Evolutionary conservation across 805 yeast genomes (phyloP).

Genomic region (Metschnikowia lachancei): DNA sequence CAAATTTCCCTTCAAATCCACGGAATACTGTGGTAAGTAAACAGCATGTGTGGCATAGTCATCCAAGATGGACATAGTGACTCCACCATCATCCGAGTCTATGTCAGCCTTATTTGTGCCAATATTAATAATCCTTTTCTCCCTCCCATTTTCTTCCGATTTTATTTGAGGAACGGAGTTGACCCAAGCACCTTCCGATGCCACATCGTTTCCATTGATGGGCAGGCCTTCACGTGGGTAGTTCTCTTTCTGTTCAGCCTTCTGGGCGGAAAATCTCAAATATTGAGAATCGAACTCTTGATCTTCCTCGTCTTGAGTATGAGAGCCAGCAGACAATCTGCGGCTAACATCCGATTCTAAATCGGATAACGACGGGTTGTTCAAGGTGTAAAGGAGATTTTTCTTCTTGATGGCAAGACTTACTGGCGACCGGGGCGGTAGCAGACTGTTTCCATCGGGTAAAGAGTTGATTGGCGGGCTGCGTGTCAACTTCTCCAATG

Average conservation of each 20-base stretch:
- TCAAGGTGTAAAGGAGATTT: constrained; percentile 35
- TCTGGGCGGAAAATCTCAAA: neutral
- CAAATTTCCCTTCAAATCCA: constrained; percentile 38
- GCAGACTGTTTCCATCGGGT: constrained; percentile 1
- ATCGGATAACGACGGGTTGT: constrained; percentile 39
- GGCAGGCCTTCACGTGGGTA: neutral
- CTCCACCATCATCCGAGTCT: neutral
- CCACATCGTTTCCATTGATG: neutral
- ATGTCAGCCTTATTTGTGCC: constrained; percentile 4
- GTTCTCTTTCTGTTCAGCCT: neutral
- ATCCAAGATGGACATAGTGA: constrained; percentile 15
- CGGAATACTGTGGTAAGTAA: constrained; percentile 45
- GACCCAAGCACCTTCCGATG: neutral
- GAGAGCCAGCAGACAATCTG: constrained; percentile 11
- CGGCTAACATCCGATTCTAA: constrained; percentile 25
- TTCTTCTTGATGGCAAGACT: constrained; percentile 19
- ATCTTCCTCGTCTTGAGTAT: constrained; percentile 16
- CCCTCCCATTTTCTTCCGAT: neutral
- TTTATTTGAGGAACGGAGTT: neutral
- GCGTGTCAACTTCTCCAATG: constrained; percentile 15
- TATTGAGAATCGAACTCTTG: neutral
- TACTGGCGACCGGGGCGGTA: constrained; percentile 9
- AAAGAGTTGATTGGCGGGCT: constrained; percentile 11
- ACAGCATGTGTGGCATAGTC: constrained; percentile 47
- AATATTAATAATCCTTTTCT: neutral